Conservation (phyloP, 371 early-diverging fungal species). For the Polyrhizophydium stewartii region DNA sequence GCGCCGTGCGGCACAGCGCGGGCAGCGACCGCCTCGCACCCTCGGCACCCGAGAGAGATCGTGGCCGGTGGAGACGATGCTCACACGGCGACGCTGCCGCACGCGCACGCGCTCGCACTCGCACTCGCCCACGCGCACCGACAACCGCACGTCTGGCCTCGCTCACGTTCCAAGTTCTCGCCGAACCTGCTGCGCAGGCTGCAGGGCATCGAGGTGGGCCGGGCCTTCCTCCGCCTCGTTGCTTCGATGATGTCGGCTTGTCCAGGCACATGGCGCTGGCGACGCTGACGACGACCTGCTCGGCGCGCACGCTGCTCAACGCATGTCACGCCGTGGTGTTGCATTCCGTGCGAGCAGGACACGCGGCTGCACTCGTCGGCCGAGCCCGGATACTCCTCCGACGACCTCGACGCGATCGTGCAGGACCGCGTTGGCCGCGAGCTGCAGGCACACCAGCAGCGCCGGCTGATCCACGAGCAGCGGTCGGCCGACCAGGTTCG, state of each 20-base stretch:
- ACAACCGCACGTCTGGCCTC: no score
- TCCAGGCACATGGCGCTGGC: neutral
- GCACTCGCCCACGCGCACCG: no score
- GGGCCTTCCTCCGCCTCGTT: no score
- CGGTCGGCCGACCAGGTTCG: conserved; percentile 28
- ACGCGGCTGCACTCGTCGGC: neutral
- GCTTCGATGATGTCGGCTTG: neutral
- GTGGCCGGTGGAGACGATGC: no score
- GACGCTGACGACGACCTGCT: neutral
- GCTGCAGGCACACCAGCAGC: conserved; percentile 18
- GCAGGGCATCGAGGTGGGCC: neutral
- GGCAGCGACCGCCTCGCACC: no score
- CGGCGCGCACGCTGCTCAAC: no score
- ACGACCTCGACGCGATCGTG: conserved; percentile 20
- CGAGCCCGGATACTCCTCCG: conserved; percentile 1
- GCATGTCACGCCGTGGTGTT: neutral
- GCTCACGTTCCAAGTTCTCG: conserved; percentile 7
- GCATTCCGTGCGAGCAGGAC: neutral
- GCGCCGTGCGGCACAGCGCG: no score
- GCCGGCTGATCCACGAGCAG: conserved; percentile 22
- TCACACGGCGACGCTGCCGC: no score
- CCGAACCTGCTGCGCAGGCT: conserved; percentile 15
- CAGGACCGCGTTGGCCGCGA: conserved; percentile 20
- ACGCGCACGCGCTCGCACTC: no score
- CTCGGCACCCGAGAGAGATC: no score